These are phyloP conservation scores for Lycium ferocissimum DNA, from an alignment of 257 asterid species.

Conservation along the genomic window DNA sequence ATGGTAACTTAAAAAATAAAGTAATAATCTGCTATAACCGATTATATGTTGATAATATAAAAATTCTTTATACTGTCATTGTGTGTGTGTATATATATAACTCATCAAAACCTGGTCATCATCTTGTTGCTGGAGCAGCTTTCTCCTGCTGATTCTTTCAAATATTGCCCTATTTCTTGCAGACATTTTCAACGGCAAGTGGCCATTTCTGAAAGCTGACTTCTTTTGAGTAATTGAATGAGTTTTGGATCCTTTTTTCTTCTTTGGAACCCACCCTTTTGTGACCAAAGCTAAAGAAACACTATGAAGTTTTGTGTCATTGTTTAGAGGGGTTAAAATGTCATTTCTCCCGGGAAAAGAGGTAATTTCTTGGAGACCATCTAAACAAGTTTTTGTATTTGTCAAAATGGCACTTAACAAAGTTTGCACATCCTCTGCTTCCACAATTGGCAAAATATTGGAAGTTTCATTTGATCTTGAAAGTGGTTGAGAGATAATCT, in stretches of 20 bases:
- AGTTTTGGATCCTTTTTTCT: neutral
- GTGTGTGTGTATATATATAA: neutral
- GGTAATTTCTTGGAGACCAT: constrained; percentile 30
- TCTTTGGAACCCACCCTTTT: constrained; percentile 36
- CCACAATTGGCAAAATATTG: constrained; percentile 21
- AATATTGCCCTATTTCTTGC: neutral
- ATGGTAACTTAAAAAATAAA: neutral
- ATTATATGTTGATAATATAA: too few species aligned
- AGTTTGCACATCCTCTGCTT: constrained; percentile 28
- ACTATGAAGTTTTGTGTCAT: constrained; percentile 35
- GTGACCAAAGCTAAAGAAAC: constrained; percentile 42
- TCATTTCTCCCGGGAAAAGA: constrained; percentile 28
- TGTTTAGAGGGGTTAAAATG: constrained; percentile 12
- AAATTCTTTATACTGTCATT: neutral
- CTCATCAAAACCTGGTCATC: neutral
- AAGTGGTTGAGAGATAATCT: constrained; percentile 25
- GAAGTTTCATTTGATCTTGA: neutral
- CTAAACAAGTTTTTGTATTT: constrained; percentile 43
- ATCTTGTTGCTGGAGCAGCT: neutral
- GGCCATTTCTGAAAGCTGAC: constrained; percentile 15
- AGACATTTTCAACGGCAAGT: neutral
- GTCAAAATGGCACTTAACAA: constrained; percentile 44
- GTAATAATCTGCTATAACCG: neutral
- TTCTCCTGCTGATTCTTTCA: neutral
- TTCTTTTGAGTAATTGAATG: neutral